phyloP scores from a whole-genome alignment of 1,284 basidiomycete species.

The Melampsora americana region DNA sequence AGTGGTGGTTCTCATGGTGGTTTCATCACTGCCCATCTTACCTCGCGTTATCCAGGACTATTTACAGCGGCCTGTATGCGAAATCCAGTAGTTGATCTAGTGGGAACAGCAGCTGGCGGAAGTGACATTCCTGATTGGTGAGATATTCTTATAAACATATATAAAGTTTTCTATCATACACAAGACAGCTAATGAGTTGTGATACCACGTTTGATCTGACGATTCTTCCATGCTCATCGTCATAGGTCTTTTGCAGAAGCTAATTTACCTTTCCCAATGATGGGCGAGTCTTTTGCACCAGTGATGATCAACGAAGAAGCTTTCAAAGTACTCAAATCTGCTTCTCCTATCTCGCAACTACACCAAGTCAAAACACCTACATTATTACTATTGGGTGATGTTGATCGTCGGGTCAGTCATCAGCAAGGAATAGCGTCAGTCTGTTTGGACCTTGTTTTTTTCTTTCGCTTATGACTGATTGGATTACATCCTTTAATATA shows the following conservation, averaged over 20 bases:
- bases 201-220: background rate
- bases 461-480: background rate
- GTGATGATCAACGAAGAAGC: constrained; percentile 58
- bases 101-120: constrained; percentile 59
- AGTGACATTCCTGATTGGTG: constrained; percentile 72
- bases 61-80: constrained; percentile 65
- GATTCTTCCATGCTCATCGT: background rate
- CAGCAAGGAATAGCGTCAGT: constrained; percentile 61
- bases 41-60: constrained; percentile 63
- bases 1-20: constrained; percentile 72
- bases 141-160: background rate
- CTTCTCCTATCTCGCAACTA: constrained; percentile 64
- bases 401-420: constrained; percentile 65
- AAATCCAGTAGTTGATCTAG: constrained; percentile 67
- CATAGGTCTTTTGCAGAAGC: constrained; percentile 61
- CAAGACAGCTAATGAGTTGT: background rate
- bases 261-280: constrained; percentile 57
- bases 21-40: constrained; percentile 65
- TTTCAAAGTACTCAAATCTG: constrained; percentile 58
- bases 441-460: background rate
- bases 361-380: constrained; percentile 61
- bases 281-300: constrained; percentile 25
- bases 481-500: background rate
- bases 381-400: constrained; percentile 63
- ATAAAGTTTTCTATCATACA: background rate